A percentile compares a stretch with the other conserved stretches of the same genome.
Evolutionary conservation across 2,329 filamentous ascomycete species (phyloP).

Genomic region (Huntiella bhutanensis): DNA sequence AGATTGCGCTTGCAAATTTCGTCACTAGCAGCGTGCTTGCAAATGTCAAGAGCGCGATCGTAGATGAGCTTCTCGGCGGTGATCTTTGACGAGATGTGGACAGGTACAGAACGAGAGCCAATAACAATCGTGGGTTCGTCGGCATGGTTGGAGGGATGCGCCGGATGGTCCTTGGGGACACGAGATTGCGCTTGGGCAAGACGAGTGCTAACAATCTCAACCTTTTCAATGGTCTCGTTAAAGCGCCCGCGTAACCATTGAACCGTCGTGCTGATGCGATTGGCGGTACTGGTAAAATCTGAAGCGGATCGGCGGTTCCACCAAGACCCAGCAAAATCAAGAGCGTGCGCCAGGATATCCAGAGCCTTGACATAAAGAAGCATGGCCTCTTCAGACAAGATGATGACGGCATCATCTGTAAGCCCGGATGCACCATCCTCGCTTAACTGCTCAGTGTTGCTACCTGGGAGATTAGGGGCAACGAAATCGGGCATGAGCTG

Average conservation of each 20-base stretch:
- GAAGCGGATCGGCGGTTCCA: conserved; percentile 64
- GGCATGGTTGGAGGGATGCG: conserved; percentile 63
- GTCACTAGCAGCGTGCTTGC: conserved; percentile 78
- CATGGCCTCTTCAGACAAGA: conserved; percentile 80
- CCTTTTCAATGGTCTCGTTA: conserved; percentile 94
- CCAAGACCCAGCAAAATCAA: conserved; percentile 88
- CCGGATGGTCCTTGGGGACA: conserved; percentile 68
- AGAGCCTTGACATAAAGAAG: conserved; percentile 93
- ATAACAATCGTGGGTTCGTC: conserved; percentile 33
- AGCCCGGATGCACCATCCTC: conserved; percentile 38
- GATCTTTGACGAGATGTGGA: conserved; percentile 69
- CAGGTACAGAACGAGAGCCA: conserved; percentile 53
- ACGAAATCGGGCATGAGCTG: conserved; percentile 70
- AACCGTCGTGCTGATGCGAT: conserved; percentile 77
- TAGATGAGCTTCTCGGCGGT: conserved; percentile 98
- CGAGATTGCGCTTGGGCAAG: conserved; percentile 70
- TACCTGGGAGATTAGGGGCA: conserved; percentile 29
- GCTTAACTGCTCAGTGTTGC: conserved; percentile 29
- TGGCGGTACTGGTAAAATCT: conserved; percentile 38
- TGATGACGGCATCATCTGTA: conserved; percentile 68
- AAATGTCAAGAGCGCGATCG: conserved; percentile 93
- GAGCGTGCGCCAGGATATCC: conserved; percentile 74
- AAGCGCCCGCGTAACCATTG: conserved; percentile 90
- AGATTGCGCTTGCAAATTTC: conserved; percentile 88
- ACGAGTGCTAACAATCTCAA: conserved; percentile 78